Conservation (phyloP, 441 rosid genomes). For the Syzygium malaccense region DNA sequence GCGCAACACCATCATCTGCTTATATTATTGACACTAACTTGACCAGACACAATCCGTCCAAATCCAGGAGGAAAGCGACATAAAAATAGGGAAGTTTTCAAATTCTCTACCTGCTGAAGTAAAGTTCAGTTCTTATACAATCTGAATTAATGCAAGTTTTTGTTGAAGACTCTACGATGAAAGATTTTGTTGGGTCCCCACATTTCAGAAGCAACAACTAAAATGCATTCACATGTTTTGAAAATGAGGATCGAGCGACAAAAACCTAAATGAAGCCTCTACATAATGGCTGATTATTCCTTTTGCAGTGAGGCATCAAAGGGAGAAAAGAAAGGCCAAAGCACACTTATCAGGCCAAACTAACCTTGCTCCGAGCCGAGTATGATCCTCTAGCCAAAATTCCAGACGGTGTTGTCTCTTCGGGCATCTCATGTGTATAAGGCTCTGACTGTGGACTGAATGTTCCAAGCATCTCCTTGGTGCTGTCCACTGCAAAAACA, state of each 20-base stretch:
- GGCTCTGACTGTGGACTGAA: slow-evolving; percentile 61
- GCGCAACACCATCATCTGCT: neutral
- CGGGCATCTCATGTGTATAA: slow-evolving; percentile 45
- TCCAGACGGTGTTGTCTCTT: slow-evolving; percentile 68
- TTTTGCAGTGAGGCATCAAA: neutral
- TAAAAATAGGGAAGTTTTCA: neutral
- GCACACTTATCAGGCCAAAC: neutral
- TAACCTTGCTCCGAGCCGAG: slow-evolving; percentile 53
- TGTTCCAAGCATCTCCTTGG: slow-evolving; percentile 64
- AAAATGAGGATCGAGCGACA: neutral
- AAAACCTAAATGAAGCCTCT: neutral
- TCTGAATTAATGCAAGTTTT: neutral
- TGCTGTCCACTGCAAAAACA: slow-evolving; percentile 33
- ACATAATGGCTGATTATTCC: neutral
- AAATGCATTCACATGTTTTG: neutral
- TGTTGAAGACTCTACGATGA: neutral
- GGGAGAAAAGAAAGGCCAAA: neutral
- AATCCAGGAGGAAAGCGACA: neutral
- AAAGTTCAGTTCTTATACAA: neutral
- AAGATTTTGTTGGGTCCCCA: neutral
- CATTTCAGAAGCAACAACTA: neutral
- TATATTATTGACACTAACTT: neutral
- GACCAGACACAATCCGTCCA: neutral
- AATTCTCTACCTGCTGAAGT: neutral
- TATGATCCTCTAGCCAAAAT: slow-evolving; percentile 54